These are phyloP conservation scores for Scleroderma citrinum DNA, from an alignment of 768 basidiomycete genomes.

Conservation along the genomic window DNA sequence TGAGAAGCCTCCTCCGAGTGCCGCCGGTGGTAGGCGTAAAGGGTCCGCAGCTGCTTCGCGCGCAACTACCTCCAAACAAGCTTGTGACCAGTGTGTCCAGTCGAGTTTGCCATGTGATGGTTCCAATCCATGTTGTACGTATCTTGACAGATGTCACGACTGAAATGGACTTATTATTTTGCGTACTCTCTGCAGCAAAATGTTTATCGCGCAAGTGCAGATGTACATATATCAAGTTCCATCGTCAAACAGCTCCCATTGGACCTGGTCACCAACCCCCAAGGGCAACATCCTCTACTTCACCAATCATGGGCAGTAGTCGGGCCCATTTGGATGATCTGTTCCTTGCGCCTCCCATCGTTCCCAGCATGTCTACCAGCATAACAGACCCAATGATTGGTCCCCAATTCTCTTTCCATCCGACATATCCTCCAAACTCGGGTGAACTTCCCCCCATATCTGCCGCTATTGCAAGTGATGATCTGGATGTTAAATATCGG, in stretches of 20 bases:
- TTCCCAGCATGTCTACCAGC: slow-evolving; percentile 24
- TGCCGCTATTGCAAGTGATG: slow-evolving; percentile 22
- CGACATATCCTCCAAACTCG: slow-evolving; percentile 14
- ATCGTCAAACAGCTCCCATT: slow-evolving; percentile 72
- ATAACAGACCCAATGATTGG: slow-evolving; percentile 24
- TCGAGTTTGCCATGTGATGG: slow-evolving; percentile 73
- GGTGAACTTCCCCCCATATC: slow-evolving; percentile 18
- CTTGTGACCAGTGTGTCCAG: slow-evolving; percentile 81
- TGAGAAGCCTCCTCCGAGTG: slow-evolving; percentile 47
- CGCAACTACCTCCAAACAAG: slow-evolving; percentile 75
- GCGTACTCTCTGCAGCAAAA: slow-evolving; percentile 54
- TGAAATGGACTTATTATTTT: no score
- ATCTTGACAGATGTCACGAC: not conserved
- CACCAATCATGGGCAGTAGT: slow-evolving; percentile 11
- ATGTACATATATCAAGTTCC: slow-evolving; percentile 80
- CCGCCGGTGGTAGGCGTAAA: slow-evolving; percentile 48
- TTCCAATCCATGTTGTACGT: slow-evolving; percentile 70
- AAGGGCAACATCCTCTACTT: slow-evolving; percentile 30
- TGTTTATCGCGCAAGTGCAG: slow-evolving; percentile 64
- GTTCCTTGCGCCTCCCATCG: slow-evolving; percentile 33
- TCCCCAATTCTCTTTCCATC: slow-evolving; percentile 27
- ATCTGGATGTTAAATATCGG: slow-evolving; percentile 44
- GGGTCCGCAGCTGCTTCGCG: slow-evolving; percentile 61
- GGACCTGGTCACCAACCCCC: slow-evolving; percentile 60
- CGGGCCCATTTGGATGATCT: slow-evolving; percentile 37